These are phyloP conservation scores for Liquidambar formosana DNA, from an alignment of 164 flowering plant species.

Conservation along the genomic window DNA sequence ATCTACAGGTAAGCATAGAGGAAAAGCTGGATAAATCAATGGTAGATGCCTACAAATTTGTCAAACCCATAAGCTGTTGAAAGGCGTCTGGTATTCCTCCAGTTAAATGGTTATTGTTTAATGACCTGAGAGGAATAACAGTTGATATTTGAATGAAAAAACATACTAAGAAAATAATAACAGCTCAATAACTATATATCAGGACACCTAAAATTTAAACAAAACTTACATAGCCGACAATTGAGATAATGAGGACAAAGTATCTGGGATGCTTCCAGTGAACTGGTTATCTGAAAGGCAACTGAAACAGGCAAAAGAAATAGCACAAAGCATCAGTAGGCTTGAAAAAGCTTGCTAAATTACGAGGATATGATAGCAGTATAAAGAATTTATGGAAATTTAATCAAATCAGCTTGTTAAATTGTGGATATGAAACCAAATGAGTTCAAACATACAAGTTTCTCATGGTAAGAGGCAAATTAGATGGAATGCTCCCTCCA, in stretches of 20 bases:
- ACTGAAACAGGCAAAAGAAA: constrained; percentile 25
- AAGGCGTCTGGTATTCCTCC: constrained; percentile 64
- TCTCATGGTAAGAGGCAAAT: constrained; percentile 50
- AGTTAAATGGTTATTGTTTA: constrained; percentile 43
- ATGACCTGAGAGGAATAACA: constrained; percentile 35
- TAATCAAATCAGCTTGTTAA: background rate
- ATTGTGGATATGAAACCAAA: background rate
- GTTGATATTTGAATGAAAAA: constrained; percentile 1
- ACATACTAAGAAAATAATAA: background rate
- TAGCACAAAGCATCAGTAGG: background rate
- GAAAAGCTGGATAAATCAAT: background rate
- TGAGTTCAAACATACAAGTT: constrained; percentile 33
- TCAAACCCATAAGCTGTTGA: constrained; percentile 35
- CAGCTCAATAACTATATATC: background rate
- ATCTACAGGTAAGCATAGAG: background rate
- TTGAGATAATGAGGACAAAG: constrained; percentile 35
- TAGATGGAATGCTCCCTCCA: constrained; percentile 73
- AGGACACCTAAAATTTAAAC: background rate
- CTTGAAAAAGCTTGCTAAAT: background rate
- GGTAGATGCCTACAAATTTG: constrained; percentile 37
- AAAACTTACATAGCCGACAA: constrained; percentile 45
- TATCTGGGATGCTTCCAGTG: constrained; percentile 51
- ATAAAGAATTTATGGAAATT: background rate
- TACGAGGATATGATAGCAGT: background rate
- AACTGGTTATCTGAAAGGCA: constrained; percentile 51